Evolutionary conservation across 2,329 filamentous ascomycete genomes (phyloP), one percentile per base, ranked within the genome.

Genomic region (Alternaria longipes): DNA sequence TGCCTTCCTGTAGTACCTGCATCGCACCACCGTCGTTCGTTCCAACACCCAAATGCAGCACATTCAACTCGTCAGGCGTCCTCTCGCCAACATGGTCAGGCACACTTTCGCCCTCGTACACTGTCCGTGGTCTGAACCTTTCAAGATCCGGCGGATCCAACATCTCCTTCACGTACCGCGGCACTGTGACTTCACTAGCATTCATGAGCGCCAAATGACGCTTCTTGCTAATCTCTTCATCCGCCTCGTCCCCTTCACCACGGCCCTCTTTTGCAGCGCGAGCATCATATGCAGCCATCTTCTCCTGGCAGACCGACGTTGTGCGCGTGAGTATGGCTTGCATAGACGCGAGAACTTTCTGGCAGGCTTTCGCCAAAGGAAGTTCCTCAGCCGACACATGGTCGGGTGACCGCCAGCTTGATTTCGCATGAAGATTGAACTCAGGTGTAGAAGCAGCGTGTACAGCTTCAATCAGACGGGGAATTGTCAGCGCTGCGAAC

Each of bases 281-380:
- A 11, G 71, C 79, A 55, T 83, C 76, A 53, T 81, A 78, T 52
- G 58, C 68, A 36, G 76, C 81, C 82, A 94, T 87, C 68, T 88
- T 88, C 62, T 84, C 82, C 68, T 89, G 85, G 59, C 93, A 91
- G 67, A 86, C 87, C 62, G 84, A 83, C 68, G 88, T 85, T 7
- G 90, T 92, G 76, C 86, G 86, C 66, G 84, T 83, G 45, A 99
- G 82, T 40, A 98, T 89, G 69, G 90, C 88, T 75, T 97, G 92
- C 94, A 99, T 98, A 74, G 91, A 95, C 8, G 91, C 93, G 26
- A 98, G 81, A 5, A 97, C 94, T 82, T 91, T 95, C 80, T 95
- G 91, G 2, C 90, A 88, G 0, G 95, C 93, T 64, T 85, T 87
- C 1, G 94, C 94, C 11, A 99, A 86, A 4, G 95, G 95, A 52